These are phyloP conservation scores for Lentinus tigrinus DNA, from an alignment of 768 basidiomycete genomes.

Conservation along the genomic window DNA sequence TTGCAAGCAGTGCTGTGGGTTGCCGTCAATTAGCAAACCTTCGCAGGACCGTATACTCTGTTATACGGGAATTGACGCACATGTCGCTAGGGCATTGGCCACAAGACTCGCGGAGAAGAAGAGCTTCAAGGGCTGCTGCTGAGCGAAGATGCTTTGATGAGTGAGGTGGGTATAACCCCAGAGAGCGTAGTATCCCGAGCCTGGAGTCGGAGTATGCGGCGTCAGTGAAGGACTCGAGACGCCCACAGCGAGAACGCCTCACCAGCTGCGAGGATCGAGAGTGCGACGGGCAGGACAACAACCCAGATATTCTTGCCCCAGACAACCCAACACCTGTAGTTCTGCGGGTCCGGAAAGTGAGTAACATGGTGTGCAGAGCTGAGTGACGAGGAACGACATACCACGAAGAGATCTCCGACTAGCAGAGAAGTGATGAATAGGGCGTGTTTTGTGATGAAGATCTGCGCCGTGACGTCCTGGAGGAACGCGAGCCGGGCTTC, in stretches of 20 bases:
- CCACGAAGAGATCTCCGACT: slow-evolving; percentile 13
- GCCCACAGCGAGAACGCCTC: background rate
- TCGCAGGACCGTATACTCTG: background rate
- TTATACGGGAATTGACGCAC: background rate
- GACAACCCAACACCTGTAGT: slow-evolving; percentile 13
- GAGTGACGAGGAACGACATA: background rate
- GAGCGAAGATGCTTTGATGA: background rate
- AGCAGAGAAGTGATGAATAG: slow-evolving; percentile 5
- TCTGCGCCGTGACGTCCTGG: slow-evolving; percentile 4
- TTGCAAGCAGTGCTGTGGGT: slow-evolving; percentile 11
- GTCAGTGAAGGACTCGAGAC: background rate
- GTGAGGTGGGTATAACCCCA: background rate
- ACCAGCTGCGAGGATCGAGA: background rate
- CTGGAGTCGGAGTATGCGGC: background rate
- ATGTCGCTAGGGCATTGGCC: background rate
- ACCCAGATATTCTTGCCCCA: slow-evolving; percentile 13
- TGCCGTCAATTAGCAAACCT: background rate
- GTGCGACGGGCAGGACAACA: background rate
- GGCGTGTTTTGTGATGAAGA: slow-evolving; percentile 16
- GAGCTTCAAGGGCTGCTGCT: background rate
- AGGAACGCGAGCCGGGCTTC: slow-evolving; percentile 13
- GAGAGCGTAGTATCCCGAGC: background rate
- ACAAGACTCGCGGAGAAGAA: background rate
- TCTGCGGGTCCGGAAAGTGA: background rate
- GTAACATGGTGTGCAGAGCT: background rate